These are phyloP conservation scores for Coemansia sp. DNA, from an alignment of 192 early-diverging fungal genomes.

Conservation along the genomic window DNA sequence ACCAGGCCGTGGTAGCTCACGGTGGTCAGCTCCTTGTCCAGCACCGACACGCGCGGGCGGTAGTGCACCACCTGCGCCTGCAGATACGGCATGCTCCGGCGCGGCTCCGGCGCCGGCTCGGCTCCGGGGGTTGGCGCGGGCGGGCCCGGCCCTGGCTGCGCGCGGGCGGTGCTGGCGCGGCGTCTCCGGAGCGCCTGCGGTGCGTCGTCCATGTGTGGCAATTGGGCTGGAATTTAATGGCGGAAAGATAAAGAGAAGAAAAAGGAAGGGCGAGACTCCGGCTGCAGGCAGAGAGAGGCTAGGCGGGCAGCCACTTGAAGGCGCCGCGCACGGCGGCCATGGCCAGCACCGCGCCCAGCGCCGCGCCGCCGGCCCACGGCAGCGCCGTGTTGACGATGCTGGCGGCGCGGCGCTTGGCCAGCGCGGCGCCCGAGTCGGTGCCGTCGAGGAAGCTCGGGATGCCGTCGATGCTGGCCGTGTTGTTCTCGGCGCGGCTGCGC, in stretches of 20 bases:
- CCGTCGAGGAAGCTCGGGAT: conserved; percentile 49
- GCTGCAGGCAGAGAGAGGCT: too few species aligned
- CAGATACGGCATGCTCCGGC: conserved; percentile 28
- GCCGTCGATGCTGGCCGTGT: conserved; percentile 58
- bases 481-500: conserved; percentile 40
- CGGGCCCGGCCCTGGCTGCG: too few species aligned
- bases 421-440: conserved; percentile 2
- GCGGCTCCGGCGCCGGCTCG: not conserved
- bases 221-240: not conserved
- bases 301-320: not conserved
- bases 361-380: conserved; percentile 39
- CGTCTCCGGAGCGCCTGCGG: not conserved
- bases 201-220: not conserved
- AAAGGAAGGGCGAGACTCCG: too few species aligned
- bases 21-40: conserved; percentile 79
- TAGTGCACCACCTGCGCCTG: conserved; percentile 61
- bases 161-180: not conserved
- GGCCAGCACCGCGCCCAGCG: conserved; percentile 24
- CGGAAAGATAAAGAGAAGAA: not conserved
- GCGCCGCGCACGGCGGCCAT: not conserved
- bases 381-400: not conserved
- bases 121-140: not conserved
- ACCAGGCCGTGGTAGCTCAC: conserved; percentile 84
- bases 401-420: not conserved
- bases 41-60: conserved; percentile 59